Conservation (phyloP, 202 grass and related monocot genomes). For the Musa balbisiana region DNA sequence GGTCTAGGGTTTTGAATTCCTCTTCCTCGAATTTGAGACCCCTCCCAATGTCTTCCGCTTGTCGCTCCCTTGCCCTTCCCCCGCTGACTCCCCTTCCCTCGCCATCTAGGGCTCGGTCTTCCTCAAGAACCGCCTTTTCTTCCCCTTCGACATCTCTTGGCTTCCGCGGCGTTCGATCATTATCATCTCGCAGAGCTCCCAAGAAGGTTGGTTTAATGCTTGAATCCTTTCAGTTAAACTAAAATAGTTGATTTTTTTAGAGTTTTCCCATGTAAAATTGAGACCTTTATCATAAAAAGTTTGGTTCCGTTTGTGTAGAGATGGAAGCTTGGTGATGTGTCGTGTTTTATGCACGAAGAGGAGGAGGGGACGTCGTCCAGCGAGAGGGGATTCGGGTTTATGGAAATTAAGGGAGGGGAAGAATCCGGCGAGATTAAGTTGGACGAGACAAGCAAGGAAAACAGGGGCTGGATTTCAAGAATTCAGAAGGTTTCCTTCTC, state of each 20-base stretch:
- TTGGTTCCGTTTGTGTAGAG: constrained; percentile 29
- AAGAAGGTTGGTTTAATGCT: background rate
- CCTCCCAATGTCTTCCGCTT: background rate
- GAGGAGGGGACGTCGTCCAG: constrained; percentile 30
- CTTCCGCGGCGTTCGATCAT: background rate
- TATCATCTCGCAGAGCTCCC: background rate
- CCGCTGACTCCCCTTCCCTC: background rate
- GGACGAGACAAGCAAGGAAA: constrained; percentile 13
- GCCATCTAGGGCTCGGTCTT: constrained; percentile 1
- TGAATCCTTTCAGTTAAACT: too few relatives aligned
- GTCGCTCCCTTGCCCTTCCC: constrained; percentile 8
- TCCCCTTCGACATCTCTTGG: background rate
- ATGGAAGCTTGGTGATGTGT: constrained; percentile 32
- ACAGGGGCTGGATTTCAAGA: constrained; percentile 8
- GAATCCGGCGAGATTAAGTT: constrained; percentile 3
- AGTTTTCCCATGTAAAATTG: background rate
- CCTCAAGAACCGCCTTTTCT: background rate
- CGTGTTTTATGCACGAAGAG: constrained; percentile 54
- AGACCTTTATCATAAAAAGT: background rate
- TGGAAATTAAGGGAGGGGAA: constrained; percentile 2
- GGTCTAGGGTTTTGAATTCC: background rate
- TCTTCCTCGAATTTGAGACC: background rate
- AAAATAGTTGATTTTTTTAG: background rate
- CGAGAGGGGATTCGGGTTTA: constrained; percentile 15
- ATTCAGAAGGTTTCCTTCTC: constrained; percentile 6